Conservation (phyloP, 2,329 filamentous ascomycete species). For the Helotiales sp. region DNA sequence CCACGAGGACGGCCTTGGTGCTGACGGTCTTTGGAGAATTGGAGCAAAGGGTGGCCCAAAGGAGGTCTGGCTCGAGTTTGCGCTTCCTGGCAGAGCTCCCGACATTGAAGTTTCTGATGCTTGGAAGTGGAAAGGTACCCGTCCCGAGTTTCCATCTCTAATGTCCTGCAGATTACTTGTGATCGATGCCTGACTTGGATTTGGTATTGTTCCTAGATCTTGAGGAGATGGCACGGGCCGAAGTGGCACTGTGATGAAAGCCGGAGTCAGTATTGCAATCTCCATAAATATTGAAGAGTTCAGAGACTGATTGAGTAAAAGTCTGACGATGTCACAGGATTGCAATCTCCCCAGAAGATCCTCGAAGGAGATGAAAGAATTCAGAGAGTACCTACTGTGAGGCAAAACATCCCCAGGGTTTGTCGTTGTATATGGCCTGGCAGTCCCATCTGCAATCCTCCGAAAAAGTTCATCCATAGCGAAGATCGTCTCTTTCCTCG, state of each 20-base stretch:
- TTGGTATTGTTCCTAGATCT: slow-evolving; percentile 5
- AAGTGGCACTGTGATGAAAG: slow-evolving; percentile 17
- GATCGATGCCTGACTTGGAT: slow-evolving; percentile 17
- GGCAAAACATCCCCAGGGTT: slow-evolving; percentile 30
- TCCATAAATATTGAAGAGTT: neutral
- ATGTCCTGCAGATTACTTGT: neutral
- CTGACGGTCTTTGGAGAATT: neutral
- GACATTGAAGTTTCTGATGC: neutral
- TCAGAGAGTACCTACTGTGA: neutral
- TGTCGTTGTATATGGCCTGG: slow-evolving; percentile 1
- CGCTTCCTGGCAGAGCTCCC: neutral
- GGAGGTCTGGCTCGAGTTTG: slow-evolving; percentile 16
- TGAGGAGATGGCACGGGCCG: slow-evolving; percentile 7
- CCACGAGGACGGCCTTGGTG: slow-evolving; percentile 3
- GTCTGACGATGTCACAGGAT: neutral
- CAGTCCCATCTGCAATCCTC: slow-evolving; percentile 9
- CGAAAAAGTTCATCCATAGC: slow-evolving; percentile 27
- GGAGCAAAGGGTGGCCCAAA: neutral
- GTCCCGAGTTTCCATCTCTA: neutral
- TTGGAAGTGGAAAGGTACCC: neutral
- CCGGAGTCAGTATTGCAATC: neutral
- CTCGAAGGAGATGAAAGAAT: neutral
- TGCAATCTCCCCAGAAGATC: neutral
- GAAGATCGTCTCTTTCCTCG: slow-evolving; percentile 26
- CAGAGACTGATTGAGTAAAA: neutral